Base-by-base conservation (phyloP, 129 eudicot species). In the Escallonia herrerae region DNA sequence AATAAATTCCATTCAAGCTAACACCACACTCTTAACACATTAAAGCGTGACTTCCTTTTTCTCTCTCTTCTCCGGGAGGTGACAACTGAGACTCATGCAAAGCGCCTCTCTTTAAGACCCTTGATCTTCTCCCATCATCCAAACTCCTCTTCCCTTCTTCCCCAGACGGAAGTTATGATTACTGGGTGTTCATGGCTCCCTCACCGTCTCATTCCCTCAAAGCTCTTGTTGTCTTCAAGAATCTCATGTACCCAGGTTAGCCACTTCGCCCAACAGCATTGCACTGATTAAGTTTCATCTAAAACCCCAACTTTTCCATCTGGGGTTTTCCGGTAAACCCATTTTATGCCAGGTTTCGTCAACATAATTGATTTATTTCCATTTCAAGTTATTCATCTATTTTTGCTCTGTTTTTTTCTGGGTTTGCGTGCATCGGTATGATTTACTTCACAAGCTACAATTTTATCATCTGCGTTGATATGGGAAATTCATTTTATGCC, bases 71-170 rank as follows among this genome's bases (percentile, higher is more conserved):
- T 62, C 76, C 46, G 46, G 79, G 79, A 81, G 76, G 82, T 76
- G 77, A 73, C 86, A 73, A 58, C 83, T 67, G 75, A 81, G 66
- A 76, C 79, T 65, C 85, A 78, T 73, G 83, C 81, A 81, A 75
- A 75, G 68, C 79, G 73, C 67, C 74, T 75, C 57, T 60, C 12
- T 3, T 58, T 50, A 43, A 58, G 64, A 64, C 47, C 50, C 44
- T 22, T 13, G 55, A 33, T 22, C 15, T 15, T 22, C 8, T 39
- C 37, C 15, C 39, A 2, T 60, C 42, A n/a, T n/a, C n/a, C 42
- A n/a, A 3, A 10, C 2, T 4, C 49, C 14, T 66, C 46, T 71
- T 66, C 42, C 65, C 55, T 48, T 76, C 68, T 68, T 33, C 56
- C 54, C 58, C 66, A 53, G 4, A 12, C 2, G 40, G 11, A 1